phyloP scores from a whole-genome alignment of 1,139 yeast genomes.

The Blastobotrys apis region DNA sequence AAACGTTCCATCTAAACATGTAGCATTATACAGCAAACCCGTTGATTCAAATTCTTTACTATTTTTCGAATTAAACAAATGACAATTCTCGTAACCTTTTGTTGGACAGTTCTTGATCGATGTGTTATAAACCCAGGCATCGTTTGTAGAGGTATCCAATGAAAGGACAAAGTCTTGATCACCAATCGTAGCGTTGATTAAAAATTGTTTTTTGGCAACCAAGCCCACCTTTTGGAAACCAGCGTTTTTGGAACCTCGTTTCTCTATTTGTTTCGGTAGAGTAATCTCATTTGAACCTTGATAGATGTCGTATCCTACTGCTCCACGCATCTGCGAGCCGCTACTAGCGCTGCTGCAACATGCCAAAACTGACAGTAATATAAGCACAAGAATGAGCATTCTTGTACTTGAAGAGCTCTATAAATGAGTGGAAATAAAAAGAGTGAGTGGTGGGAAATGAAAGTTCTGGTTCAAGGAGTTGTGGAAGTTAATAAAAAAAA shows the following conservation, averaged over 20 bases:
- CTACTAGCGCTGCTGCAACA: too few relatives aligned
- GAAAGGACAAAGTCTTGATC: slow-evolving; percentile 19
- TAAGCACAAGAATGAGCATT: too few relatives aligned
- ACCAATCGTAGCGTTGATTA: slow-evolving; percentile 4
- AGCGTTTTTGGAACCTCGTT: too few relatives aligned
- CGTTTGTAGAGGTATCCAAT: slow-evolving; percentile 21
- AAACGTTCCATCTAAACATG: slow-evolving; percentile 18
- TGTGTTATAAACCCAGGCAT: slow-evolving; percentile 19
- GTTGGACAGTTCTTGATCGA: slow-evolving; percentile 13
- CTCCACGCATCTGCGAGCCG: too few relatives aligned
- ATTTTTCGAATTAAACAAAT: slow-evolving; percentile 15
- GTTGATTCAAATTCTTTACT: slow-evolving; percentile 17
- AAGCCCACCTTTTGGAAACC: too few relatives aligned
- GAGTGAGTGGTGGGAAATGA: background rate
- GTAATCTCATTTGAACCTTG: too few relatives aligned
- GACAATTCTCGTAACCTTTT: slow-evolving; percentile 13
- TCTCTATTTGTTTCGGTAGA: too few relatives aligned
- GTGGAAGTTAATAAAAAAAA: background rate
- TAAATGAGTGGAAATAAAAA: too few relatives aligned
- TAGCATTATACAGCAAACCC: slow-evolving; percentile 11
- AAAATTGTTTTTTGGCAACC: background rate
- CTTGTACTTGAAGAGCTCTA: too few relatives aligned
- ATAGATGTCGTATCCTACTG: too few relatives aligned
- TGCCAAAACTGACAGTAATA: too few relatives aligned
- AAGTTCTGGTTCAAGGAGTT: background rate